Evolutionary conservation across 345 rosid genomes (phyloP).

Genomic region (Euphorbia peplus): DNA sequence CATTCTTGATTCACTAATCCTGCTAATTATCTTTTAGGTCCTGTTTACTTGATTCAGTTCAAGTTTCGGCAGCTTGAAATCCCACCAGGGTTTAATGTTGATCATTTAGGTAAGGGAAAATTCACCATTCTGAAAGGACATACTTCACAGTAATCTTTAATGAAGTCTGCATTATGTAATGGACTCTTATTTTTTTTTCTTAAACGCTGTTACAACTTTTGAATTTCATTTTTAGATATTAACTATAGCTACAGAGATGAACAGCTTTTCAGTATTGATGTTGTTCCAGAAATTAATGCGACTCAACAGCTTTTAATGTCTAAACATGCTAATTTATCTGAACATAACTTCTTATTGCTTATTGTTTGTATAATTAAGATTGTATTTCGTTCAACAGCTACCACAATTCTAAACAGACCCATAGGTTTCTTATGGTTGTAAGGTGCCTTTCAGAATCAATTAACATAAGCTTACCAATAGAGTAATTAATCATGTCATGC

Average conservation of each 20-base stretch:
- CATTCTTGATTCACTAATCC: not conserved
- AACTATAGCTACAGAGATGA: not conserved
- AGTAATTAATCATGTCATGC: not conserved
- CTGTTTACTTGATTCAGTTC: constrained; percentile 80
- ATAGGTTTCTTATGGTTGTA: not conserved
- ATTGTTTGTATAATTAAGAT: not conserved
- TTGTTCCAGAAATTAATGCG: not conserved
- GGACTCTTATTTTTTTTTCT: not conserved
- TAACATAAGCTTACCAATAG: not conserved
- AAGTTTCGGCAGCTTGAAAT: constrained; percentile 93
- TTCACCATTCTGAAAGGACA: not conserved
- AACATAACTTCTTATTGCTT: not conserved
- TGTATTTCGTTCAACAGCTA: not conserved
- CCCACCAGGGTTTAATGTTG: constrained; percentile 72
- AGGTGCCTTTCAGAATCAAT: not conserved
- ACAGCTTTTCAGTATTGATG: not conserved
- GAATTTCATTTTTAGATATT: not conserved
- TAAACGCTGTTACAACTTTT: not conserved
- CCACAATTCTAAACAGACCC: not conserved
- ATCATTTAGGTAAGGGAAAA: constrained; percentile 64
- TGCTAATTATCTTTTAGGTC: constrained; percentile 43
- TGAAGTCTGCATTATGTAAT: not conserved
- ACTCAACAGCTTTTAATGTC: not conserved
- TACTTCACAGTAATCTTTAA: not conserved
- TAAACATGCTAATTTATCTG: not conserved